Evolutionary conservation across 257 asterid genomes (phyloP).

Genomic region (Salvia rosmarinus): DNA sequence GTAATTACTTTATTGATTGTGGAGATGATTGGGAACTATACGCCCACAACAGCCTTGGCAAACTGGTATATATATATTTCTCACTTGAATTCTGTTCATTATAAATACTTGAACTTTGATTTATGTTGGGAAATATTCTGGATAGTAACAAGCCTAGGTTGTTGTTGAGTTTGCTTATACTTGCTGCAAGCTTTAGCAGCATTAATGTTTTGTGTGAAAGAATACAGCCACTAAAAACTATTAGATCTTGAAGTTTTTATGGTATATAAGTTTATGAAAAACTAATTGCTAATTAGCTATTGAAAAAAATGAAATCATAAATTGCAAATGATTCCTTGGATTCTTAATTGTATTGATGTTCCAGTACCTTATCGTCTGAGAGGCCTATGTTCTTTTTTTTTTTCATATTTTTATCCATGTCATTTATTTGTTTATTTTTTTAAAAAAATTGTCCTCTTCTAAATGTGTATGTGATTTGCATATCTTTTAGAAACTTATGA

Average conservation of each 20-base stretch:
- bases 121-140: too few species aligned
- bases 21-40: conserved; percentile 90
- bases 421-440: background rate
- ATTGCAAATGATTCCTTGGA: background rate
- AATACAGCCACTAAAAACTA: background rate
- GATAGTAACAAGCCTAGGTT: too few species aligned
- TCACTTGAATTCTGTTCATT: conserved; percentile 5
- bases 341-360: background rate
- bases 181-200: background rate
- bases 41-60: conserved; percentile 79
- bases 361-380: conserved; percentile 3
- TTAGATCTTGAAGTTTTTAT: too few species aligned
- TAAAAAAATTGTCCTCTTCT: conserved; percentile 17
- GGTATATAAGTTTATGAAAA: background rate
- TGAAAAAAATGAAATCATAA: background rate
- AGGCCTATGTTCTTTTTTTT: background rate
- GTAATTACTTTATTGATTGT: conserved; percentile 75
- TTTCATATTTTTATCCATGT: conserved; percentile 4
- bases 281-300: conserved; percentile 1
- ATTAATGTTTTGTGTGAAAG: background rate
- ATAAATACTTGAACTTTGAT: conserved; percentile 12
- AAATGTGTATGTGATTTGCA: conserved; percentile 15
- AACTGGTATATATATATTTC: conserved; percentile 55
- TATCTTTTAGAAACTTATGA: conserved; percentile 70
- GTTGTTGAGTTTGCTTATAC: too few species aligned